phyloP scores from a whole-genome alignment of 805 yeast species.

The Candida tibetensis region DNA sequence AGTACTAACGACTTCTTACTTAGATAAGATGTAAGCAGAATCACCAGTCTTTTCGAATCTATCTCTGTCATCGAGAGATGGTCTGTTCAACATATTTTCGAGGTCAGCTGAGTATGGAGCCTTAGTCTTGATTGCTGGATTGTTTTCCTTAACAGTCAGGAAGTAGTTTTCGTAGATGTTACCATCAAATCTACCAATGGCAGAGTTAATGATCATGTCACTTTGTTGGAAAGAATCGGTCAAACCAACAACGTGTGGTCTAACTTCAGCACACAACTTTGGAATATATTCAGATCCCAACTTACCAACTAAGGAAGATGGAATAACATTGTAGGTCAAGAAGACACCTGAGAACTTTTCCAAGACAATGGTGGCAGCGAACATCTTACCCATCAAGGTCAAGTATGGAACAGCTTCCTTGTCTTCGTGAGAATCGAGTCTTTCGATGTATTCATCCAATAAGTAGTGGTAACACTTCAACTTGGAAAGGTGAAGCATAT shows the following conservation, averaged over 20 bases:
- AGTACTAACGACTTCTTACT: constrained; percentile 8
- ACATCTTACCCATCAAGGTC: constrained; percentile 54
- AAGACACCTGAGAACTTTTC: constrained; percentile 72
- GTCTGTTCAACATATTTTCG: constrained; percentile 42
- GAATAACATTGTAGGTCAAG: constrained; percentile 58
- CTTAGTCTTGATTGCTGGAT: constrained; percentile 33
- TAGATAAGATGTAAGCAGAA: constrained; percentile 31
- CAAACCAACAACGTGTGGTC: constrained; percentile 71
- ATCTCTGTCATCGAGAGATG: constrained; percentile 33
- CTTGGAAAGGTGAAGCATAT: constrained; percentile 47
- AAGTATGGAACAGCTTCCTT: constrained; percentile 48
- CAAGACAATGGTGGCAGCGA: constrained; percentile 55
- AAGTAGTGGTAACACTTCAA: constrained; percentile 51
- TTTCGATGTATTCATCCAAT: constrained; percentile 36
- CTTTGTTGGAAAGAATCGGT: constrained; percentile 45
- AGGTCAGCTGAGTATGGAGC: constrained; percentile 41
- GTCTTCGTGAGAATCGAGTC: constrained; percentile 34
- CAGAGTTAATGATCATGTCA: constrained; percentile 42
- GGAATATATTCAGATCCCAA: constrained; percentile 46
- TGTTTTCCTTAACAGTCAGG: constrained; percentile 31
- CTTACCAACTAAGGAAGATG: constrained; percentile 45
- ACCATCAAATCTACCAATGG: constrained; percentile 43
- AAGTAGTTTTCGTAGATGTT: constrained; percentile 44
- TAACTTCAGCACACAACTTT: constrained; percentile 24
- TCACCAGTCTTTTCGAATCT: constrained; percentile 37